Percentiles rank a stretch among this genome's conserved stretches.
Conservation (phyloP, 2,329 filamentous ascomycete genomes). For the Colletotrichum sojae region DNA sequence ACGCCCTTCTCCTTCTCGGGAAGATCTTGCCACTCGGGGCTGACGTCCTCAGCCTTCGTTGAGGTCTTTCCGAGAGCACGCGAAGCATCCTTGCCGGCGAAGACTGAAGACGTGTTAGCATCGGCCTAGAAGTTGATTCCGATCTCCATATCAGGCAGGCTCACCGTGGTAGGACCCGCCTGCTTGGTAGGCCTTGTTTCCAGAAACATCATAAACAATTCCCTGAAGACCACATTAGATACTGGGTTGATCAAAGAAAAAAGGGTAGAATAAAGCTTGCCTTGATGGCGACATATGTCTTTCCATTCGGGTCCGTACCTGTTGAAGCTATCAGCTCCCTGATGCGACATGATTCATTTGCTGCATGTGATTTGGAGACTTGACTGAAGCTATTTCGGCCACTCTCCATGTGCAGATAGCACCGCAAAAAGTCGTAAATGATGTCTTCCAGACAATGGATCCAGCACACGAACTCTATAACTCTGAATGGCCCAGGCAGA, state of each 20-base stretch:
- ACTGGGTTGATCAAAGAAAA: neutral
- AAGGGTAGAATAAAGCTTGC: conserved; percentile 51
- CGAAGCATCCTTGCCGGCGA: conserved; percentile 96
- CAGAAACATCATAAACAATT: conserved; percentile 93
- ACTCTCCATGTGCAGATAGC: too few relatives aligned
- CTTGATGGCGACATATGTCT: conserved; percentile 77
- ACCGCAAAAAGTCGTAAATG: too few relatives aligned
- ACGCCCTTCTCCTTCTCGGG: conserved; percentile 87
- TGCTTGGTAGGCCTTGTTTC: conserved; percentile 87
- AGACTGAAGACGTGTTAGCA: conserved; percentile 71
- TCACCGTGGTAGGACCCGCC: conserved; percentile 89
- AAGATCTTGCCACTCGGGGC: conserved; percentile 86
- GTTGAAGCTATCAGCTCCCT: conserved; percentile 3
- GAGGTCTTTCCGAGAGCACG: conserved; percentile 89
- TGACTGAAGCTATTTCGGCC: neutral
- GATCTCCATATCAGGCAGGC: conserved; percentile 44
- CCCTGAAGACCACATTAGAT: conserved; percentile 68
- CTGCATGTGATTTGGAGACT: neutral
- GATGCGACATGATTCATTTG: neutral
- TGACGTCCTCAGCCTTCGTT: conserved; percentile 86
- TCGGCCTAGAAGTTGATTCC: neutral
- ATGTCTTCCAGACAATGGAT: too few relatives aligned
- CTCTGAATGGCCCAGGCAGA: too few relatives aligned
- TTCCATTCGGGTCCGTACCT: conserved; percentile 39
- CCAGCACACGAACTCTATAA: too few relatives aligned